Percentiles rank a stretch among this genome's conserved stretches.
These are phyloP conservation scores for Pseudogymnoascus sp. DNA, from an alignment of 2,329 filamentous ascomycete species.

Conservation along the genomic window DNA sequence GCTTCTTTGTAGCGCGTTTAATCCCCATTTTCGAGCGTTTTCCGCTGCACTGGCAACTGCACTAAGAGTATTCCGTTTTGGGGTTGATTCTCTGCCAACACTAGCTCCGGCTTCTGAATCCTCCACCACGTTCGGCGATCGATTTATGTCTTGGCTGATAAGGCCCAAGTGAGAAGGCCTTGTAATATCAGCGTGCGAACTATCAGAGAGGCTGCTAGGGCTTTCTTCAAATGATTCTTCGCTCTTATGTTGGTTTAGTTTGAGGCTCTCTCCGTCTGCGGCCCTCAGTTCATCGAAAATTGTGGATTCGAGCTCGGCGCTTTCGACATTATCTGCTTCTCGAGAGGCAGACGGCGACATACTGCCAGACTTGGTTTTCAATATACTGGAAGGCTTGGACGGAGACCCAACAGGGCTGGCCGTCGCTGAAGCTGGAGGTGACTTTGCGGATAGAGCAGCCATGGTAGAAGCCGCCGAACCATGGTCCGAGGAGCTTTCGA, in stretches of 20 bases:
- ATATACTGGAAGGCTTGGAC: slow-evolving; percentile 15
- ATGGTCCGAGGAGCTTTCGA: slow-evolving; percentile 45
- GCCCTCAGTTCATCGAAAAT: background rate
- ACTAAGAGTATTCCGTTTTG: slow-evolving; percentile 43
- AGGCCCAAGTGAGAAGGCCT: background rate
- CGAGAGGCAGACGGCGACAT: slow-evolving; percentile 43
- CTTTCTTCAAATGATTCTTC: background rate
- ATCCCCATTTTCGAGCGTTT: slow-evolving; percentile 51
- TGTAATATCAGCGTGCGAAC: background rate
- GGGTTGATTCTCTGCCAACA: slow-evolving; percentile 33
- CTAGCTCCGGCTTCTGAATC: slow-evolving; percentile 14
- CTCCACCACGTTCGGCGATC: background rate
- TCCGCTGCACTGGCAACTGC: slow-evolving; percentile 48
- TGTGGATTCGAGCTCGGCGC: background rate
- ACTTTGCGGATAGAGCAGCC: slow-evolving; percentile 57
- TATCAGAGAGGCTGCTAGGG: background rate
- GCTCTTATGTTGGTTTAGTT: background rate
- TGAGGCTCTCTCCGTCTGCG: background rate
- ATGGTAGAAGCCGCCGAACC: slow-evolving; percentile 55
- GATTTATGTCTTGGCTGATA: background rate
- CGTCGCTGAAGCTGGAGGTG: slow-evolving; percentile 44
- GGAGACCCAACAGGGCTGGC: slow-evolving; percentile 39
- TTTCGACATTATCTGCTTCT: slow-evolving; percentile 26
- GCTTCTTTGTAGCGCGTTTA: slow-evolving; percentile 46
- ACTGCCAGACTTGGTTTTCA: slow-evolving; percentile 31